Conservation (phyloP, 2,329 filamentous ascomycete species). For the Aspergillus glaucus region DNA sequence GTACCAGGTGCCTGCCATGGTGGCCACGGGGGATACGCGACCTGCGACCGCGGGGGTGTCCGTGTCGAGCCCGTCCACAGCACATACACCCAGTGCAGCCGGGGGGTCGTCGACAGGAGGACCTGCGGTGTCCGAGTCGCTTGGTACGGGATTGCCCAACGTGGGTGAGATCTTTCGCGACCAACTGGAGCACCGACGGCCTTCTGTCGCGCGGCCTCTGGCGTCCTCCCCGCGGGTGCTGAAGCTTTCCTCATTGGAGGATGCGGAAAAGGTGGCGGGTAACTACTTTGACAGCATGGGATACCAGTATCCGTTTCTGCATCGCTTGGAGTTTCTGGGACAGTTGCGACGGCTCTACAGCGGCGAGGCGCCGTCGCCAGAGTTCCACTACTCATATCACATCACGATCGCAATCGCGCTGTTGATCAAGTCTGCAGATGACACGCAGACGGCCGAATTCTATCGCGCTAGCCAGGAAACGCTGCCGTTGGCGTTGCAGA, state of each 20-base stretch:
- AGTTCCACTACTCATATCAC: slow-evolving; percentile 31
- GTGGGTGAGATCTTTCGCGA: slow-evolving; percentile 36
- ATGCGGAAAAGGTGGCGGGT: slow-evolving; percentile 25
- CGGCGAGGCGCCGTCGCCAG: slow-evolving; percentile 26
- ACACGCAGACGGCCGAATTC: slow-evolving; percentile 26
- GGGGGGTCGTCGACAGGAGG: slow-evolving; percentile 13
- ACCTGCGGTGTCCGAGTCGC: slow-evolving; percentile 12
- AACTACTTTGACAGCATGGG: slow-evolving; percentile 36
- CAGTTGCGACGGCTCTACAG: slow-evolving; percentile 30
- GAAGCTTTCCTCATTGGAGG: slow-evolving; percentile 29
- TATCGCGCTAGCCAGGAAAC: slow-evolving; percentile 32
- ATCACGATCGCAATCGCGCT: slow-evolving; percentile 32
- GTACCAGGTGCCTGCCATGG: slow-evolving; percentile 33
- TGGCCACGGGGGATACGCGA: slow-evolving; percentile 22
- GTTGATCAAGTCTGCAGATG: slow-evolving; percentile 28
- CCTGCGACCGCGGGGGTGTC: slow-evolving; percentile 13
- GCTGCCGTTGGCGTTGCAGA: slow-evolving; percentile 28
- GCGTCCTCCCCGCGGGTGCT: slow-evolving; percentile 26
- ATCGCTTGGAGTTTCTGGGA: slow-evolving; percentile 27
- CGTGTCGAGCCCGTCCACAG: slow-evolving; percentile 4
- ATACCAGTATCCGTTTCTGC: slow-evolving; percentile 34
- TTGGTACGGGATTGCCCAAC: slow-evolving; percentile 30
- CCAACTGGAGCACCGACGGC: slow-evolving; percentile 32
- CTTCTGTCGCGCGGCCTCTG: slow-evolving; percentile 26
- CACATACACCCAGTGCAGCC: slow-evolving; percentile 1